A percentile compares a stretch with the other conserved stretches of the same genome.
Evolutionary conservation across 495 filamentous ascomycete species (phyloP).

Genomic region (Xylaria grammica): DNA sequence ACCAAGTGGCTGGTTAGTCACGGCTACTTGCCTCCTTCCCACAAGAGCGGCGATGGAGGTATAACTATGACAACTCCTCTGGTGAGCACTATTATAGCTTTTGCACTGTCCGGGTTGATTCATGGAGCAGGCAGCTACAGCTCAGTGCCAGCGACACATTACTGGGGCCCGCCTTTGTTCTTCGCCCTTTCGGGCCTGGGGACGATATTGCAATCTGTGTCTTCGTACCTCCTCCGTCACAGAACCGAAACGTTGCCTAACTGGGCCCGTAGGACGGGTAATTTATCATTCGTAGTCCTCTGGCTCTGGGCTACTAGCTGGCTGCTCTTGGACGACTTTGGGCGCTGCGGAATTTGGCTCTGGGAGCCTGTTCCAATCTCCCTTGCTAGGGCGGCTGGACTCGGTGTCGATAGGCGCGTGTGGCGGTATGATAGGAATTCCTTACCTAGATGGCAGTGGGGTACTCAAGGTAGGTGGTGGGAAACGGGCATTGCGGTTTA

Average conservation of each 20-base stretch:
- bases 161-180: slow-evolving; percentile 47
- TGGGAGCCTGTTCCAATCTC: slow-evolving; percentile 74
- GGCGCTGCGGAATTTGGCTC: slow-evolving; percentile 64
- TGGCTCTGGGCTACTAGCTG: slow-evolving; percentile 65
- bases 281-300: slow-evolving; percentile 54
- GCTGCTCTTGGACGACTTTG: slow-evolving; percentile 66
- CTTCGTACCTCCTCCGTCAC: slow-evolving; percentile 9
- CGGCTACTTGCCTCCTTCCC: slow-evolving; percentile 33
- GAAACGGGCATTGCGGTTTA: slow-evolving; percentile 61
- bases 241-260: slow-evolving; percentile 39
- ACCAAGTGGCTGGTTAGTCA: slow-evolving; percentile 53
- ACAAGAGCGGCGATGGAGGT: not conserved
- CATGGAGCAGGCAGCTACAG: slow-evolving; percentile 65
- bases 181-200: slow-evolving; percentile 65
- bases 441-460: slow-evolving; percentile 55
- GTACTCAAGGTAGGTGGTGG: slow-evolving; percentile 61
- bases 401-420: slow-evolving; percentile 57
- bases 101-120: slow-evolving; percentile 63
- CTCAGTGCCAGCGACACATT: slow-evolving; percentile 50
- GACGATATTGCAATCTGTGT: slow-evolving; percentile 52
- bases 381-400: slow-evolving; percentile 57
- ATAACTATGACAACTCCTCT: slow-evolving; percentile 6
- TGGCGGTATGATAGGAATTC: slow-evolving; percentile 60
- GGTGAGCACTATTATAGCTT: slow-evolving; percentile 52
- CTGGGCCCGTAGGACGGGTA: slow-evolving; percentile 50